phyloP scores from a whole-genome alignment of 2,329 filamentous ascomycete species.

The Neofusicoccum sp. region DNA sequence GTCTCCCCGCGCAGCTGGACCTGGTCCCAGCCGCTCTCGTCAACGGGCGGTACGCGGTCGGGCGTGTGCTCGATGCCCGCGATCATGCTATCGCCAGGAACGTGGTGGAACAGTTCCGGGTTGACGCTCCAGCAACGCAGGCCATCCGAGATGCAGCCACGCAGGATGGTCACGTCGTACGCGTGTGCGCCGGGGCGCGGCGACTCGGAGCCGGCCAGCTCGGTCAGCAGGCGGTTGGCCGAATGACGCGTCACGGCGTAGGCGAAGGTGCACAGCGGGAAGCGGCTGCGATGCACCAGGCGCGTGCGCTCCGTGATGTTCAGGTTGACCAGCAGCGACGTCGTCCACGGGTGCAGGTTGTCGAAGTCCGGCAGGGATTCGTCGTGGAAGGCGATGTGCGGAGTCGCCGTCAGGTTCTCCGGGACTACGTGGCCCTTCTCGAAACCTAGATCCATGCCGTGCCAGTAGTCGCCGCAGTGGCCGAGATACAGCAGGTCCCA shows the following conservation, averaged over 20 bases:
- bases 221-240: slow-evolving; percentile 38
- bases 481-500: slow-evolving; percentile 48
- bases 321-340: slow-evolving; percentile 35
- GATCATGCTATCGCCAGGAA: slow-evolving; percentile 41
- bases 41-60: slow-evolving; percentile 34
- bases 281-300: slow-evolving; percentile 41
- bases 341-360: slow-evolving; percentile 42
- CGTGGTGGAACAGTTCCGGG: slow-evolving; percentile 46
- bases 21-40: slow-evolving; percentile 33
- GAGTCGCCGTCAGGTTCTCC: slow-evolving; percentile 32
- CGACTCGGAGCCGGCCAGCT: slow-evolving; percentile 31
- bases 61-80: slow-evolving; percentile 32
- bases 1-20: slow-evolving; percentile 34
- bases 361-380: slow-evolving; percentile 35
- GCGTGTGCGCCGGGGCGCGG: slow-evolving; percentile 28
- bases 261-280: slow-evolving; percentile 46
- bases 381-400: slow-evolving; percentile 38
- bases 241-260: slow-evolving; percentile 43
- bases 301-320: slow-evolving; percentile 37
- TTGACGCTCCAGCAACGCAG: slow-evolving; percentile 45
- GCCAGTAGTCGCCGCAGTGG: slow-evolving; percentile 45
- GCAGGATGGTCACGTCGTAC: slow-evolving; percentile 44
- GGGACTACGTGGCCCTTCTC: slow-evolving; percentile 22
- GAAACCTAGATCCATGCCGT: slow-evolving; percentile 27
- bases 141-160: slow-evolving; percentile 36